Conservation (phyloP, 352 stramenopile genomes). For the Peronosclerospora sorghi region DNA sequence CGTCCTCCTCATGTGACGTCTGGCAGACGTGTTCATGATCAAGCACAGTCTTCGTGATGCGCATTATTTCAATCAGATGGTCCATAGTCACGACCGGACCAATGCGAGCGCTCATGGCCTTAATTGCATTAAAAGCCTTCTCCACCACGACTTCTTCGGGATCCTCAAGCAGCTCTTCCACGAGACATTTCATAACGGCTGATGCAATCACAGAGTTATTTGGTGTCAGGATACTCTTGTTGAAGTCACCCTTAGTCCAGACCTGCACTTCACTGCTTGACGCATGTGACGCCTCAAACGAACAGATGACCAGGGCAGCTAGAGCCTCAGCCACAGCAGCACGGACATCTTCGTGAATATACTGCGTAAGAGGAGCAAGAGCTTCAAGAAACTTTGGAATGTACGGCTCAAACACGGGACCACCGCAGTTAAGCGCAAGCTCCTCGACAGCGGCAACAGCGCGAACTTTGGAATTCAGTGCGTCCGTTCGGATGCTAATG, state of each 20-base stretch:
- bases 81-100: conserved; percentile 86
- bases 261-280: conserved; percentile 70
- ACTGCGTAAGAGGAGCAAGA: conserved; percentile 69
- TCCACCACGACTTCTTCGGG: conserved; percentile 86
- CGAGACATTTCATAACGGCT: conserved; percentile 67
- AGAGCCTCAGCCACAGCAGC: conserved; percentile 68
- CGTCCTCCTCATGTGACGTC: conserved; percentile 81
- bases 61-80: conserved; percentile 80
- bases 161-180: conserved; percentile 75
- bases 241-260: conserved; percentile 77
- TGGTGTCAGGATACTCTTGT: conserved; percentile 61
- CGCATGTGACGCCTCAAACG: conserved; percentile 71
- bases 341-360: conserved; percentile 83
- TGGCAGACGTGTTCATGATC: conserved; percentile 87
- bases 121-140: conserved; percentile 92
- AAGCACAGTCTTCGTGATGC: conserved; percentile 80
- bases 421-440: conserved; percentile 69
- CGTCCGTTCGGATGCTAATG: conserved; percentile 82
- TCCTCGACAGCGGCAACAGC: conserved; percentile 75
- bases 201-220: conserved; percentile 71
- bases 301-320: conserved; percentile 73
- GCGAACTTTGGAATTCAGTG: conserved; percentile 77
- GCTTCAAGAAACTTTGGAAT: conserved; percentile 76
- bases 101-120: conserved; percentile 90
- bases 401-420: conserved; percentile 66